These are phyloP conservation scores for Fusarium penzigii DNA, from an alignment of 2,329 filamentous ascomycete genomes.

Conservation along the genomic window DNA sequence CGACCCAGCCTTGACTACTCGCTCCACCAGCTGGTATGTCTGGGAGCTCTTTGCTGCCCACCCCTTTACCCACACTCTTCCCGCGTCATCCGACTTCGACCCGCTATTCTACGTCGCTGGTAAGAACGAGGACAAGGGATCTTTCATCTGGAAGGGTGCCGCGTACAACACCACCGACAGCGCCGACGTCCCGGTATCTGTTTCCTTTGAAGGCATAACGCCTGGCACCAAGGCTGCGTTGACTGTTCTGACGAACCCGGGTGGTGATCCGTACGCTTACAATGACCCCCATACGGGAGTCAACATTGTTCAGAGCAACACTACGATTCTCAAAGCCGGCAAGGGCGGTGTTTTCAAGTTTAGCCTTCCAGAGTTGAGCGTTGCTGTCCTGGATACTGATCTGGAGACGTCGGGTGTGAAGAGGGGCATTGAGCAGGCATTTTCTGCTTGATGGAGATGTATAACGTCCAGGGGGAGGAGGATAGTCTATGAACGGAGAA, in stretches of 20 bases:
- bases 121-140: constrained; percentile 41
- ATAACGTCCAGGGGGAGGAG: too few species aligned
- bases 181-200: constrained; percentile 45
- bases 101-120: constrained; percentile 55
- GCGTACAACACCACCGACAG: constrained; percentile 53
- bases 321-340: constrained; percentile 41
- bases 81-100: constrained; percentile 42
- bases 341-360: constrained; percentile 52
- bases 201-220: constrained; percentile 46
- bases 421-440: background rate
- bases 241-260: constrained; percentile 46
- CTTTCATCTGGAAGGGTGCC: constrained; percentile 51
- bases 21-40: constrained; percentile 51
- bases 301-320: constrained; percentile 51
- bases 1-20: constrained; percentile 48
- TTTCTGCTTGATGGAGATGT: constrained; percentile 1
- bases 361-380: constrained; percentile 53
- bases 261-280: constrained; percentile 41
- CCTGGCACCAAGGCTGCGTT: constrained; percentile 42
- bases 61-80: constrained; percentile 48
- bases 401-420: constrained; percentile 1
- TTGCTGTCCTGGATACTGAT: constrained; percentile 54
- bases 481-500: too few species aligned
- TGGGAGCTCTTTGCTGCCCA: constrained; percentile 52
- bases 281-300: constrained; percentile 46